Base-by-base conservation (phyloP, 1,284 basidiomycete genomes). In the Trametes sp. region DNA sequence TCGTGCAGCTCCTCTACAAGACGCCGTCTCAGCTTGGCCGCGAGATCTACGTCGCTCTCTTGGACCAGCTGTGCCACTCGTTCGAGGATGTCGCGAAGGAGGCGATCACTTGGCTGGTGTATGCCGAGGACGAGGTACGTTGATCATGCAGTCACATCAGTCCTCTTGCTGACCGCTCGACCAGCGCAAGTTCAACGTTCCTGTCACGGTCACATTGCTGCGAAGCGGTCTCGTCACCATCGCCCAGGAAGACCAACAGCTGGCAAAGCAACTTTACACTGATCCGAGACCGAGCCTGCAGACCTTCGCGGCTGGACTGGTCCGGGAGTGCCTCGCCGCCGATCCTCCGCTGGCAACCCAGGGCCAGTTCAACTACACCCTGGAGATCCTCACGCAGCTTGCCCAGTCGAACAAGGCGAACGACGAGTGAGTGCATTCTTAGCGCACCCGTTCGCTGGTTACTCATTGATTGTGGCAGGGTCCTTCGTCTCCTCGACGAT, bases 71-170 rank as follows among this genome's bases (percentile, higher is more conserved):
- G 24, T 99, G 98, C 77, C 88, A 90, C 66, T 81, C 90, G 29
- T 97, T 95, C 66, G 88, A 93, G 70, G 95, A 98, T 72, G 96
- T 98, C 48, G 94, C 93, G 23, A 95, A 95, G 78, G 98, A 99
- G 79, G 98, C 97, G 10, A 93, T 96, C 61, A 95, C 93, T 14
- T 99, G 98, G 98, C 82, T 99, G 55, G 81, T 98, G 53, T 98
- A 96, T 74, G 94, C 97, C 16, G 96, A 99, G 75, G 98, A 99
- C 76, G 94, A 97, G 80, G 94, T 94, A 65, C 64, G 86, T 80
- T 1, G 19, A 23, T 13, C 2, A 6, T 42, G 36, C 53, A 36
- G 13, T 54, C 16, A 10, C 50, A 8, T 8, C 49, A 19, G 48
- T n/a, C 13, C 9, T 46, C 24, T 7, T 33, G 0, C 28, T 57